These are phyloP conservation scores for Scolecobasidium constrictum DNA, from an alignment of 2,329 filamentous ascomycete species.

Conservation along the genomic window DNA sequence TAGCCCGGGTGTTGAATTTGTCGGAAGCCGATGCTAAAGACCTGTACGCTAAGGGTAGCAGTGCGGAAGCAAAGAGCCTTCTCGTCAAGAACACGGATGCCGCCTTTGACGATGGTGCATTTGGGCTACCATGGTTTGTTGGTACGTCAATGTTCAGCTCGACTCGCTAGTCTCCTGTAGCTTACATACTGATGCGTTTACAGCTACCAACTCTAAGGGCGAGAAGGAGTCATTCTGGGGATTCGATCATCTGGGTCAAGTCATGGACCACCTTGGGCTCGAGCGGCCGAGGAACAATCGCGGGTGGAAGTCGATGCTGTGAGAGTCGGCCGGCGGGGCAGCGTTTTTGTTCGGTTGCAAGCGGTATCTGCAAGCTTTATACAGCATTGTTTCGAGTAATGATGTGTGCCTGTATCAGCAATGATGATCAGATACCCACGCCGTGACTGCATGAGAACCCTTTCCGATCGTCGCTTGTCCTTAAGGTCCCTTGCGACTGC, in stretches of 20 bases:
- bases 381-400: too few relatives aligned
- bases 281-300: constrained; percentile 25
- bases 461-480: too few relatives aligned
- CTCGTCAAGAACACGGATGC: constrained; percentile 39
- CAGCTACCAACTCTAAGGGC: constrained; percentile 43
- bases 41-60: constrained; percentile 22
- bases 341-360: too few relatives aligned
- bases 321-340: neutral
- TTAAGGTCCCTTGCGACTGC: too few relatives aligned
- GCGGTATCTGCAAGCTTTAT: too few relatives aligned
- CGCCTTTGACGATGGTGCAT: constrained; percentile 43
- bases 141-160: constrained; percentile 16
- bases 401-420: too few relatives aligned
- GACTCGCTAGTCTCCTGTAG: neutral
- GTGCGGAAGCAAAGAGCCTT: constrained; percentile 33
- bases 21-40: constrained; percentile 18
- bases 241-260: constrained; percentile 47
- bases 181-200: neutral
- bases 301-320: constrained; percentile 27
- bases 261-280: constrained; percentile 42
- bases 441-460: too few relatives aligned
- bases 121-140: constrained; percentile 50
- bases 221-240: constrained; percentile 48
- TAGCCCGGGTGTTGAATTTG: constrained; percentile 29
- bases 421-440: too few relatives aligned